Evolutionary conservation across 2,329 filamentous ascomycete species (phyloP).

Genomic region (Karstenula rhodostoma): DNA sequence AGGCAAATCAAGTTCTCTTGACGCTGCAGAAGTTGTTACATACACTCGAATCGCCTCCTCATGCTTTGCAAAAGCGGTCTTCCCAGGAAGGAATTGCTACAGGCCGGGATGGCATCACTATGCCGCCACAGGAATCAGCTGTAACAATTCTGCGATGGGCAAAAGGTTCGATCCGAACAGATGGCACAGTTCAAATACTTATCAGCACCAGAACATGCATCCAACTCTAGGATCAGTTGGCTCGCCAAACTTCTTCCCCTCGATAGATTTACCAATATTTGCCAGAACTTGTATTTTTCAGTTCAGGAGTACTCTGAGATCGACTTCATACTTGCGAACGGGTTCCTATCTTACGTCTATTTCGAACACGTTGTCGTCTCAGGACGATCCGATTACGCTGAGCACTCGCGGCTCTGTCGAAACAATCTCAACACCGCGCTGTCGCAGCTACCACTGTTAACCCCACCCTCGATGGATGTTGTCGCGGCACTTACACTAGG

Average conservation of each 20-base stretch:
- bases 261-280: constrained; percentile 43
- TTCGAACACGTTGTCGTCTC: constrained; percentile 40
- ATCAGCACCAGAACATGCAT: constrained; percentile 31
- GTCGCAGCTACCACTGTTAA: constrained; percentile 39
- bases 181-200: neutral
- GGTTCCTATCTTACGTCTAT: constrained; percentile 48
- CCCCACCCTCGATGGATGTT: constrained; percentile 41
- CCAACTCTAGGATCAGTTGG: constrained; percentile 37
- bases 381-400: constrained; percentile 28
- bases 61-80: neutral
- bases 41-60: constrained; percentile 7
- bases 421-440: constrained; percentile 35
- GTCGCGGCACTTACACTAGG: constrained; percentile 46
- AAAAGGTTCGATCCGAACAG: constrained; percentile 34
- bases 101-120: constrained; percentile 9
- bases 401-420: constrained; percentile 36
- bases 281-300: constrained; percentile 50
- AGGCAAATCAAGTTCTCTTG: constrained; percentile 14
- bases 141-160: constrained; percentile 44
- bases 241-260: constrained; percentile 47
- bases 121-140: constrained; percentile 41
- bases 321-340: constrained; percentile 49
- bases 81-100: neutral
- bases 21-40: constrained; percentile 17
- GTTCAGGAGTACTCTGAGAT: constrained; percentile 41